phyloP scores from a whole-genome alignment of 345 rosid species.

The Eucalyptus guilfoylei region DNA sequence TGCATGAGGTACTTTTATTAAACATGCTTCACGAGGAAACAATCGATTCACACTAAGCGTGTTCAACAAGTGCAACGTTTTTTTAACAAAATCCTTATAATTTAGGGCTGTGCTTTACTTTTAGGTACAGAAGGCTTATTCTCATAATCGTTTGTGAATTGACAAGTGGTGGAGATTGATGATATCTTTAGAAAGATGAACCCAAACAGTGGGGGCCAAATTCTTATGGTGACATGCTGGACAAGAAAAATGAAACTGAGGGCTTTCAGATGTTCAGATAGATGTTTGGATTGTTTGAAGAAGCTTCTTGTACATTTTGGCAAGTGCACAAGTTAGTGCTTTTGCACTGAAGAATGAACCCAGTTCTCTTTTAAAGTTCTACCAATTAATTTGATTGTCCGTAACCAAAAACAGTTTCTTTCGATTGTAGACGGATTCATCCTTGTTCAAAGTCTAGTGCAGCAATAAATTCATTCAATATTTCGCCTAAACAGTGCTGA shows the following conservation, averaged over 20 bases:
- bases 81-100: neutral
- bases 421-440: neutral
- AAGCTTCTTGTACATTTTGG: neutral
- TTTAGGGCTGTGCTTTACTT: neutral
- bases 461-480: neutral
- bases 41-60: neutral
- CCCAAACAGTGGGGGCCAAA: neutral
- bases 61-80: neutral
- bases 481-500: neutral
- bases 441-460: neutral
- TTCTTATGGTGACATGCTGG: neutral
- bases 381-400: neutral
- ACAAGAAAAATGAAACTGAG: neutral
- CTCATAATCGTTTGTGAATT: neutral
- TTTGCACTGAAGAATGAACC: neutral
- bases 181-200: neutral
- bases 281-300: neutral
- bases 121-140: neutral
- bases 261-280: neutral
- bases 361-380: neutral
- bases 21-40: neutral
- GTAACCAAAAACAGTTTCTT: neutral
- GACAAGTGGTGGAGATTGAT: neutral
- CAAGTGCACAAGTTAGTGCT: neutral
- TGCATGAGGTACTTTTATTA: neutral